Evolutionary conservation across 768 basidiomycete species (phyloP), one percentile per base, ranked within the genome.

Genomic region (Phlegmacium glaucopus): DNA sequence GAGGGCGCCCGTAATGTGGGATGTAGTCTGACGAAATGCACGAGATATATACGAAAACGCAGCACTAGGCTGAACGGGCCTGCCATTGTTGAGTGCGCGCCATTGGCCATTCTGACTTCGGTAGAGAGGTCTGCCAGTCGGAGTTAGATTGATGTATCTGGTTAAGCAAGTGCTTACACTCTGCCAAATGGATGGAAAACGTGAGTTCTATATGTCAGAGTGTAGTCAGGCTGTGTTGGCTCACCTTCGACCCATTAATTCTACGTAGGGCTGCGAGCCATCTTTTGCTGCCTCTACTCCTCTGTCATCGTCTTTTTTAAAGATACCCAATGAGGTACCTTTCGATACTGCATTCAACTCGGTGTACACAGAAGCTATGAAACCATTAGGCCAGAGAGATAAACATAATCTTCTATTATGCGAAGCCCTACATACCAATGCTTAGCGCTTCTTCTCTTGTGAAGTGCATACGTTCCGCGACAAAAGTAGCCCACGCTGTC

Each of bases 311-410:
- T 72, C 70, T 53, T 74, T 64, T 42, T 83, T 74, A 58, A 84
- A 85, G 45, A 94, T 77, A 3, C 94, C 93, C 18, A 96, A 72
- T 28, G 86, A 83, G 17, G 91, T 74, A 9, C 92, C 94, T 62
- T 93, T 95, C 25, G 85, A 72, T 32, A 89, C 70, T 1, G 91
- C 91, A 53, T 94, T 95, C 78, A 95, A 80, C 61, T 95, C 92
- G 9, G 94, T 95, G 64, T 93, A 96, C 15, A 86, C 91, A 40
- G 91, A 89, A 4, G 94, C 94, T 93, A 53, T 40, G 27, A 10
- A 6, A 18, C 40, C 35, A 10, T 25, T 27, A 48, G 7, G 18
- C 35, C 1, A 34, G 29, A 44, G 10, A 5, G 5, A 17, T 37
- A n/a, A n/a, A n/a, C n/a, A n/a, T n/a, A 17, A 15, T 38, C 9